Conservation (phyloP, 257 asterid species). For the Cinchona pubescens region DNA sequence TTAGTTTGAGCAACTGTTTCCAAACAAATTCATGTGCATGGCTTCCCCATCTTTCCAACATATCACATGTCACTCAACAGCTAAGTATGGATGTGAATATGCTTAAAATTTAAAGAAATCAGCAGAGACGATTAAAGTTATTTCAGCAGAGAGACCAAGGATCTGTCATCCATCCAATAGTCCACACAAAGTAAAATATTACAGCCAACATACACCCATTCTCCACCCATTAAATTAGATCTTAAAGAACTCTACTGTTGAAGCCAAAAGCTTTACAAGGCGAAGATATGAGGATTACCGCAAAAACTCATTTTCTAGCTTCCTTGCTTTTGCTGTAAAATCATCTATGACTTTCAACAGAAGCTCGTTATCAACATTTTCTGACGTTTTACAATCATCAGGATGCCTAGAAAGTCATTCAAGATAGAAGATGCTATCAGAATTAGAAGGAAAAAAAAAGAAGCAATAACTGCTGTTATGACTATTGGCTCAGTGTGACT, state of each 20-base stretch:
- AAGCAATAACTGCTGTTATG: neutral
- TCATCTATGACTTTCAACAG: constrained; percentile 38
- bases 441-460: neutral
- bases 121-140: neutral
- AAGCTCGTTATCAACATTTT: constrained; percentile 33
- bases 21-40: neutral
- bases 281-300: constrained; percentile 46
- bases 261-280: neutral
- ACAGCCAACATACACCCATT: neutral
- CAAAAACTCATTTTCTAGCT: constrained; percentile 55
- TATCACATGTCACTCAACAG: neutral
- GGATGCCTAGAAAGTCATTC: constrained; percentile 31
- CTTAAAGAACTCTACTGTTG: neutral
- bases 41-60: neutral
- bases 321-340: constrained; percentile 49
- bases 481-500: neutral
- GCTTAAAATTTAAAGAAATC: neutral
- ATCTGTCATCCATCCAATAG: neutral
- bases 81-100: neutral
- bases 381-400: constrained; percentile 27
- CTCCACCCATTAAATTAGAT: neutral
- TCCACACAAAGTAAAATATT: neutral
- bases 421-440: constrained; percentile 7
- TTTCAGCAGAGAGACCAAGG: neutral
- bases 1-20: neutral